phyloP scores from a whole-genome alignment of 305 asterid genomes.

The Caryopteris hybrid region DNA sequence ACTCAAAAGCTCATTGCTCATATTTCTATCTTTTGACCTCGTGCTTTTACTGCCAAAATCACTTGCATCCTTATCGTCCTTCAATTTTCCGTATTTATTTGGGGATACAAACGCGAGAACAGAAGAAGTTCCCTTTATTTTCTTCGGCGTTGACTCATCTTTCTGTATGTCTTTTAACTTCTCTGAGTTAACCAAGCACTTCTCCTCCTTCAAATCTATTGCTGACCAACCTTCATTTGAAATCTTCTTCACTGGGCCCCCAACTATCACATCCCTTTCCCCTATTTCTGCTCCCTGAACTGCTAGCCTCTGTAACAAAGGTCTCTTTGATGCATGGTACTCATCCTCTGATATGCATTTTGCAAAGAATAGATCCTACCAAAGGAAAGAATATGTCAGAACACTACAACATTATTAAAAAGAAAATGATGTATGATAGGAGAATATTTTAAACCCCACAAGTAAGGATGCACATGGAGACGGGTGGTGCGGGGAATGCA shows the following conservation, averaged over 20 bases:
- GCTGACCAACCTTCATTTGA: constrained; percentile 67
- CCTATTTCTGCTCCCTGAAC: constrained; percentile 91
- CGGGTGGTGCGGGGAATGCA: too few species aligned
- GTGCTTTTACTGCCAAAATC: background rate
- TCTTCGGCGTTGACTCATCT: constrained; percentile 36
- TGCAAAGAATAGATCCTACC: constrained; percentile 67
- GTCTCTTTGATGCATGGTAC: constrained; percentile 79
- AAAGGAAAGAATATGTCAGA: background rate
- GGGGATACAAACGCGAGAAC: constrained; percentile 45
- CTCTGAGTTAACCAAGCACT: constrained; percentile 19
- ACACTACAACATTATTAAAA: background rate
- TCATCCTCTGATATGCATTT: constrained; percentile 86
- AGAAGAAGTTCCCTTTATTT: constrained; percentile 52
- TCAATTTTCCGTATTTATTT: constrained; percentile 31
- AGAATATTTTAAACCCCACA: background rate
- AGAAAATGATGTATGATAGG: background rate
- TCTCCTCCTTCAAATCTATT: constrained; percentile 60
- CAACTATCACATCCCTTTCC: constrained; percentile 61
- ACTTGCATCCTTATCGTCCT: constrained; percentile 25
- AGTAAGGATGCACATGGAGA: too few species aligned
- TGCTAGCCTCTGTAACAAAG: constrained; percentile 77
- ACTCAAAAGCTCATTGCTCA: constrained; percentile 14
- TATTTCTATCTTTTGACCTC: constrained; percentile 6
- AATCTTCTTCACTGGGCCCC: constrained; percentile 31
- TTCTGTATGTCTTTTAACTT: constrained; percentile 23